Percentiles rank a stretch among this genome's conserved stretches.
Conservation (phyloP, 306 rosid genomes). For the Dryas alaskensis region DNA sequence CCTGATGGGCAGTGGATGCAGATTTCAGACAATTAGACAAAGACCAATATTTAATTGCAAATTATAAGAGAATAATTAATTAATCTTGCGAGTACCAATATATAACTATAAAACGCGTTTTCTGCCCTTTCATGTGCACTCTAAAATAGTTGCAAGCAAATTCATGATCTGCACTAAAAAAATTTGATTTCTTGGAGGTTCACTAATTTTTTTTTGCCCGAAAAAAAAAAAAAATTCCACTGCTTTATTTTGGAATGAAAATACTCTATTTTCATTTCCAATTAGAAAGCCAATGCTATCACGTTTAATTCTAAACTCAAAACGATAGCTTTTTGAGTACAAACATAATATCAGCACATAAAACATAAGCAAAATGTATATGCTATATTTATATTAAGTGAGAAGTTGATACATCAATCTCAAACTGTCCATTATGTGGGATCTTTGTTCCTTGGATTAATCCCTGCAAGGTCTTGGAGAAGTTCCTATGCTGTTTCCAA, state of each 20-base stretch:
- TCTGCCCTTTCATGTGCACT: conserved; percentile 28
- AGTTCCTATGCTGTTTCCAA: conserved; percentile 5
- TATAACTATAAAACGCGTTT: conserved; percentile 49
- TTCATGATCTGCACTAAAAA: conserved; percentile 1
- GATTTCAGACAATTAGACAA: background rate
- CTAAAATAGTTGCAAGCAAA: background rate
- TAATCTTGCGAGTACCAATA: background rate
- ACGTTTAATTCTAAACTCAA: too few relatives aligned
- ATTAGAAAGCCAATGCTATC: too few relatives aligned
- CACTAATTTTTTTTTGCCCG: background rate
- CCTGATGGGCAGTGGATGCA: conserved; percentile 13
- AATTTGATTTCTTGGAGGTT: conserved; percentile 23
- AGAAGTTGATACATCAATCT: too few relatives aligned
- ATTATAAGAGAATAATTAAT: background rate
- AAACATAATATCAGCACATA: too few relatives aligned
- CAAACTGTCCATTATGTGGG: too few relatives aligned
- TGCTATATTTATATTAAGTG: too few relatives aligned
- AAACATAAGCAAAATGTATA: too few relatives aligned
- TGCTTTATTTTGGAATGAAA: background rate
- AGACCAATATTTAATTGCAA: conserved; percentile 13
- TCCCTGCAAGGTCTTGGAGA: background rate
- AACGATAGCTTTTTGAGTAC: too few relatives aligned
- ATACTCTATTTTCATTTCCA: too few relatives aligned
- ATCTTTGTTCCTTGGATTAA: background rate
- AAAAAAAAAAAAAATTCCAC: background rate